Conservation (phyloP, 768 basidiomycete genomes). For the Mycena albidolilacea region DNA sequence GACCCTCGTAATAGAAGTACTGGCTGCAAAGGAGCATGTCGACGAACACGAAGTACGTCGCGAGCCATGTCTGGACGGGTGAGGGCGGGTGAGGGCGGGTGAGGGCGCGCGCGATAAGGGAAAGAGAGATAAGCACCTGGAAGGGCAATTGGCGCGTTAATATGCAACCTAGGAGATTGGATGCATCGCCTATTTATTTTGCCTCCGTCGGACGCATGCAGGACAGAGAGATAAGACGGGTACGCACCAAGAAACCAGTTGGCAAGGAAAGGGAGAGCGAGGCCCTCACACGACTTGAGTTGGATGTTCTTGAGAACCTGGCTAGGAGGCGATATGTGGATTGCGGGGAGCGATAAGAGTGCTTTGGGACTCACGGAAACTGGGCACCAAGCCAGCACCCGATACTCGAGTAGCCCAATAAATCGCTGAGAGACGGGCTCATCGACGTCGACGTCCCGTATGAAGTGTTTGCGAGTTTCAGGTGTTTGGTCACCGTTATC, state of each 20-base stretch:
- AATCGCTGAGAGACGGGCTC: constrained; percentile 63
- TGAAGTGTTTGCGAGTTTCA: background rate
- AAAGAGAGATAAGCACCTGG: constrained; percentile 71
- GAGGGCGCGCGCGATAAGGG: constrained; percentile 19
- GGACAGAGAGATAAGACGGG: constrained; percentile 25
- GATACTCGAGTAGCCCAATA: constrained; percentile 81
- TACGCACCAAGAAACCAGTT: constrained; percentile 92
- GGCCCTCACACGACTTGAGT: constrained; percentile 86
- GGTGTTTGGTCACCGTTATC: background rate
- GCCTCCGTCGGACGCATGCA: constrained; percentile 21
- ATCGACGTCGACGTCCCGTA: constrained; percentile 13
- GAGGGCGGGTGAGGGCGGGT: too few species aligned
- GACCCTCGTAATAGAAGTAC: constrained; percentile 81
- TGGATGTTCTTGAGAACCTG: constrained; percentile 88
- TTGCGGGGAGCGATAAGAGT: constrained; percentile 5
- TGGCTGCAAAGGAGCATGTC: constrained; percentile 85
- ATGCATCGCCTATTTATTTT: constrained; percentile 79
- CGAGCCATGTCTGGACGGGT: constrained; percentile 83
- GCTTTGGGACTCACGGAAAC: constrained; percentile 76
- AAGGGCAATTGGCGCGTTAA: constrained; percentile 96
- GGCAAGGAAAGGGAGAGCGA: constrained; percentile 92
- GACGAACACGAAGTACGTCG: constrained; percentile 90
- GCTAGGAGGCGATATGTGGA: constrained; percentile 54
- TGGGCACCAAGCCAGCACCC: constrained; percentile 89
- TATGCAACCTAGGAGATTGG: constrained; percentile 93